Evolutionary conservation across 1,284 basidiomycete genomes (phyloP).

Genomic region (Coniferiporia weirii): DNA sequence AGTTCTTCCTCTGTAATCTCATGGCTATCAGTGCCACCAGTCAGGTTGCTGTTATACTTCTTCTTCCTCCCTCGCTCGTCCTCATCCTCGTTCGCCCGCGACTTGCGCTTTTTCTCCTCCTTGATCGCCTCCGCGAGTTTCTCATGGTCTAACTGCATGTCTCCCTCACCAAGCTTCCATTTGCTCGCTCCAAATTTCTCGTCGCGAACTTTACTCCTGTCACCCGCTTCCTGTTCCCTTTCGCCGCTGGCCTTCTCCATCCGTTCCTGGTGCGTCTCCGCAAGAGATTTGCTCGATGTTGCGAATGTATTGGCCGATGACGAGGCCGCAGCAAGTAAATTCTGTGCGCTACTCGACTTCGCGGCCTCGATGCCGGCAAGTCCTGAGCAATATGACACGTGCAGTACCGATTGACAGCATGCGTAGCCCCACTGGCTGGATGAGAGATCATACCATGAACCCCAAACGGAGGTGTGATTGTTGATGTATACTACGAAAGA

Average conservation of each 20-base stretch:
- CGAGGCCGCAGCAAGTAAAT: slow-evolving; percentile 48
- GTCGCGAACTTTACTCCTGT: slow-evolving; percentile 37
- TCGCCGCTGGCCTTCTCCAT: slow-evolving; percentile 30
- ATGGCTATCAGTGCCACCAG: slow-evolving; percentile 39
- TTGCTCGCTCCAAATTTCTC: slow-evolving; percentile 51
- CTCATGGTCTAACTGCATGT: slow-evolving; percentile 65
- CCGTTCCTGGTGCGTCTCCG: slow-evolving; percentile 22
- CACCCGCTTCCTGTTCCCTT: slow-evolving; percentile 29
- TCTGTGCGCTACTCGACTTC: slow-evolving; percentile 62
- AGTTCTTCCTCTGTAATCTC: slow-evolving; percentile 93
- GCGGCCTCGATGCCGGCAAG: slow-evolving; percentile 81
- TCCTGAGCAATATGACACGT: slow-evolving; percentile 92
- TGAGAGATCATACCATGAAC: slow-evolving; percentile 84
- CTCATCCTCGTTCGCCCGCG: slow-evolving; percentile 51
- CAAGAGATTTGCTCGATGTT: slow-evolving; percentile 23
- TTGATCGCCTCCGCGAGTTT: slow-evolving; percentile 63
- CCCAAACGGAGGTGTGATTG: slow-evolving; percentile 95
- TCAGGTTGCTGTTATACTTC: slow-evolving; percentile 39
- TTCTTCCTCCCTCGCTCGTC: slow-evolving; percentile 55
- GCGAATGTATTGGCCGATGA: slow-evolving; percentile 25
- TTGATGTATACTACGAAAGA: slow-evolving; percentile 68
- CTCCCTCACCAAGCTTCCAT: slow-evolving; percentile 71
- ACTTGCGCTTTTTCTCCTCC: slow-evolving; percentile 79
- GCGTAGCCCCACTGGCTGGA: slow-evolving; percentile 85
- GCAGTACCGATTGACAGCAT: slow-evolving; percentile 88